Evolutionary conservation across 2,329 filamentous ascomycete species (phyloP), one percentile per base, ranked within the genome.

Genomic region (Colletotrichum sp.): DNA sequence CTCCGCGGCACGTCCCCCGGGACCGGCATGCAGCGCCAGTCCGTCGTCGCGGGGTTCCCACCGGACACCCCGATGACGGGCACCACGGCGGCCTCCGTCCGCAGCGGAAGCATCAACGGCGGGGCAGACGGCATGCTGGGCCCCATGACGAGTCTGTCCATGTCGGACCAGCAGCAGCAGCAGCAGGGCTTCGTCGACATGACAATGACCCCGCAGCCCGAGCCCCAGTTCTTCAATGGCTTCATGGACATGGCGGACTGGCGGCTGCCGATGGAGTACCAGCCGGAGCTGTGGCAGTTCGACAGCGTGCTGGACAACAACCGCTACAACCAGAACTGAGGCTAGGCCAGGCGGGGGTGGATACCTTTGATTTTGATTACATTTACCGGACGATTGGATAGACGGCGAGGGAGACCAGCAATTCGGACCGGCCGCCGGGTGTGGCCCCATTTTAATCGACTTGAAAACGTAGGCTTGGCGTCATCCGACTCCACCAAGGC

Each of bases 251-350:
- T 76, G 39, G 57, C 70, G 21, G 59, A 76, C 64, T 76, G 73
- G 73, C 64, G 73, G 28, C 57, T 76, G 15, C 73, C 70, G 16
- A 64, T 76, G 70, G 73, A 76, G 28, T 76, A 73, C 28, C 73
- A 76, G 64, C 73, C 73, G 21, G 70, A 76, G 15, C 34, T 76
- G 0, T 76, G 73, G 73, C 73, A 76, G 34, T 73, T 64, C 8
- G 73, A 73, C 26, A 68, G 32, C 26, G 10, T 73, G 9, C 24
- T 60, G 10, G 70, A 68, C 24, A 34, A 34, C 18, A 57, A 49
- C 9, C 73, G 39, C n/a, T 39, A 49, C 16, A 63, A 52, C 57
- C 34, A 76, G 21, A 73, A 60, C 24, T 63, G 30, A 72, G 10
- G 5, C 21, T 49, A 63, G 30, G 9, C 2, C 9, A 63, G n/a